Evolutionary conservation across 2,329 filamentous ascomycete species (phyloP), one percentile per base, ranked within the genome.

Genomic region (Colletotrichum limetticola): DNA sequence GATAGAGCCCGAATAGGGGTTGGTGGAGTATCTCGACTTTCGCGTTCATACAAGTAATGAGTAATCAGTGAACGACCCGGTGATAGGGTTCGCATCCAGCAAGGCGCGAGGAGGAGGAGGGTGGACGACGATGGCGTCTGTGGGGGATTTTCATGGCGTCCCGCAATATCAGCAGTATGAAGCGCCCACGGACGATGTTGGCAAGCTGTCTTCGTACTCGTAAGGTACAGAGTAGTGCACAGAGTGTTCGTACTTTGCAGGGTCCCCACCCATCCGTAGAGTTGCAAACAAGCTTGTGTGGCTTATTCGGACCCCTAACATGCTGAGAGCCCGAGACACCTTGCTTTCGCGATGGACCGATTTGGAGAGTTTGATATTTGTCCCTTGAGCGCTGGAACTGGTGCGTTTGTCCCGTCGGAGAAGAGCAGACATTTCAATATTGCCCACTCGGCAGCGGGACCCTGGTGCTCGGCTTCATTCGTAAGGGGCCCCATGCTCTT

Each of bases 81-180:
- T 59, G 60, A 58, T 37, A n/a, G 24, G 52, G 24, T 16, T 28
- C 16, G 57, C 66, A 57, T 11, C 35, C 22, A 22, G 37, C 64
- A 28, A 32, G 16, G 32, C 30, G 22, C 12, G 42, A n/a, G 42
- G 32, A 32, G 42, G 32, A 32, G 11, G 57, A 59, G 32, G 30
- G 68, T 37, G 64, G 55, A 58, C 64, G 16, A 58, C 24, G 61
- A 57, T 64, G 49, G 26, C 28, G 42, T n/a, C 49, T 68, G 57
- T 57, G 57, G 49, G 64, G 62, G 63, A 68, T 55, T 59, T 59
- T 59, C 61, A 71, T 56, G 46, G 56, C 56, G 32, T 52, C 42
- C 24, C 32, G 19, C 60, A 22, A 46, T 65, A 58, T 58, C 66
- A 35, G 37, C 26, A 35, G 22, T 24, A 66, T 42, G 37, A 63